Percentiles rank a stretch among this genome's conserved stretches.
phyloP scores from a whole-genome alignment of 2,329 filamentous ascomycete genomes.

The Penicillium paneum region DNA sequence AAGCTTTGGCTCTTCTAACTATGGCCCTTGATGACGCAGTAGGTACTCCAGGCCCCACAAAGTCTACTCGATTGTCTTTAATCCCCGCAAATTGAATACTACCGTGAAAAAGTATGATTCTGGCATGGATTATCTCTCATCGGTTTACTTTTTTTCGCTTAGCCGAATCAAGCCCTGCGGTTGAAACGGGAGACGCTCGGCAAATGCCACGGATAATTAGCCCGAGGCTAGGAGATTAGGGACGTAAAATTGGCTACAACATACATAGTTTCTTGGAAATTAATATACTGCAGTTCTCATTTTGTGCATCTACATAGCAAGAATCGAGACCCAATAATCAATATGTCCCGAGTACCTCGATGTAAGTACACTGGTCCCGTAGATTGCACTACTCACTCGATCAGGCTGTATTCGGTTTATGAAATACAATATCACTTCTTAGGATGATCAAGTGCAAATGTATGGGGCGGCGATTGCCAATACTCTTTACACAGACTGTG shows the following conservation, averaged over 20 bases:
- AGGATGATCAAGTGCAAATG: not conserved
- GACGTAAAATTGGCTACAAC: not conserved
- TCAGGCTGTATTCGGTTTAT: not conserved
- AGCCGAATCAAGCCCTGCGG: not conserved
- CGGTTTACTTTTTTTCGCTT: constrained; percentile 8
- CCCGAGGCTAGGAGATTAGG: not conserved
- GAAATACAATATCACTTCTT: not conserved
- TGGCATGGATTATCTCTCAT: not conserved
- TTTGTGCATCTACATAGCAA: not conserved
- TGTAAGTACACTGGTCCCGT: constrained; percentile 8
- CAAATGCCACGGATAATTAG: not conserved
- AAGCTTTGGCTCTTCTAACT: not conserved
- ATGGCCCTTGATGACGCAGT: not conserved
- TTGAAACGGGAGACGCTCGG: not conserved
- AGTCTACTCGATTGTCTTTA: not conserved
- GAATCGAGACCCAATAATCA: not conserved
- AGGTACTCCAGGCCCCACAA: not conserved
- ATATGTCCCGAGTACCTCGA: constrained; percentile 1
- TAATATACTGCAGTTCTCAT: not conserved
- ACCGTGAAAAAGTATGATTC: not conserved
- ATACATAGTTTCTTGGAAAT: not conserved
- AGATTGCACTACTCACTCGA: constrained; percentile 1
- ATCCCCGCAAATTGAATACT: not conserved
- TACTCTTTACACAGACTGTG: not conserved
- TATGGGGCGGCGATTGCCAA: too few relatives aligned